phyloP scores from a whole-genome alignment of 1,284 basidiomycete genomes.

The Rhodotorula sp. region DNA sequence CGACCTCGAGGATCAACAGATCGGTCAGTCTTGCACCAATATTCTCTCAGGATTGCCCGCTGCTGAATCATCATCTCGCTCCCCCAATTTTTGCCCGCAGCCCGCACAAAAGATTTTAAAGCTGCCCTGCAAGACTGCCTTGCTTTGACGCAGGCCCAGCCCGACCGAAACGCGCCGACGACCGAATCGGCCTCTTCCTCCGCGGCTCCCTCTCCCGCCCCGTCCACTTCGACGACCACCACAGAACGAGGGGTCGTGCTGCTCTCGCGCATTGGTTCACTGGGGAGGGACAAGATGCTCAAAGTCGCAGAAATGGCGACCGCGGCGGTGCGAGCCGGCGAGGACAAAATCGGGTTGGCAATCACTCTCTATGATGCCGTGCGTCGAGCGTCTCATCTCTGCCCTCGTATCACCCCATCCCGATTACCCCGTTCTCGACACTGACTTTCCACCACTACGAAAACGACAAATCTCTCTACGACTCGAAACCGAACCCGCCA shows the following conservation, averaged over 20 bases:
- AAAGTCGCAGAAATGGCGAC: constrained; percentile 5
- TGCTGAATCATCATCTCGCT: background rate
- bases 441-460: background rate
- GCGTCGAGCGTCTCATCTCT: too few relatives aligned
- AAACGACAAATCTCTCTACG: too few relatives aligned
- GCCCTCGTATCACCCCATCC: background rate
- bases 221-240: background rate
- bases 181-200: constrained; percentile 3
- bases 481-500: too few relatives aligned
- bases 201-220: background rate
- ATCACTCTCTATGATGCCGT: constrained; percentile 40
- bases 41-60: background rate
- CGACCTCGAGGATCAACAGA: constrained; percentile 37
- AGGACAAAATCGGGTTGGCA: constrained; percentile 42
- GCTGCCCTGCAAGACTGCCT: constrained; percentile 7
- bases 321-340: constrained; percentile 21
- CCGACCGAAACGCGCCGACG: background rate
- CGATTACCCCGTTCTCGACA: too few relatives aligned
- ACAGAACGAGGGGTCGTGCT: background rate
- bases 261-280: background rate
- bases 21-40: constrained; percentile 7
- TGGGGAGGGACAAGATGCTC: background rate
- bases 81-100: background rate
- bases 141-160: background rate
- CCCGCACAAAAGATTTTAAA: background rate